Percentiles rank a stretch among this genome's conserved stretches.
Conservation (phyloP, 805 yeast genomes). For the Myxozyma vanderwaltii region DNA sequence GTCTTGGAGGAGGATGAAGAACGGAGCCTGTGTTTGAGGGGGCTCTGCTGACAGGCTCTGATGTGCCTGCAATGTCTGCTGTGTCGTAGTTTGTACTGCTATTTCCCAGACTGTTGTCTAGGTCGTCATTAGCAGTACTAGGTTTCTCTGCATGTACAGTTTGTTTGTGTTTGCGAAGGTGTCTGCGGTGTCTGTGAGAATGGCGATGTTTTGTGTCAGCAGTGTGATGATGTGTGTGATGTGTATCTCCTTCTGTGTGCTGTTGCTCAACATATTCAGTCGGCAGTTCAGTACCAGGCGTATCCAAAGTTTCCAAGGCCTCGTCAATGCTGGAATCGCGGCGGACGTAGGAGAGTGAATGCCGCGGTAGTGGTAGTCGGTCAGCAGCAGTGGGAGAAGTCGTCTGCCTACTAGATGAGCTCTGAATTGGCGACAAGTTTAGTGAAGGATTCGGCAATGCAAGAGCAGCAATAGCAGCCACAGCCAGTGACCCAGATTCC, state of each 20-base stretch:
- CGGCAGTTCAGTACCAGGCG: not conserved
- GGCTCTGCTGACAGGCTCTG: not conserved
- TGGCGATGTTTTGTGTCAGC: not conserved
- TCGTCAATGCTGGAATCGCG: slow-evolving; percentile 4
- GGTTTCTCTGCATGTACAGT: not conserved
- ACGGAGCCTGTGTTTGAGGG: slow-evolving; percentile 9
- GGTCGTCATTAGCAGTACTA: not conserved
- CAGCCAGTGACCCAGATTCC: not conserved
- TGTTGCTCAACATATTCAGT: too few species aligned
- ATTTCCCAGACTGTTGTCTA: not conserved
- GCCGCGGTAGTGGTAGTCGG: too few species aligned
- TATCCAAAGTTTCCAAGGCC: not conserved
- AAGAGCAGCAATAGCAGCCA: slow-evolving; percentile 2
- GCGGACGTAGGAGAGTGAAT: not conserved
- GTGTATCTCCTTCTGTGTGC: too few species aligned
- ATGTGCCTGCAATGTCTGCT: too few species aligned
- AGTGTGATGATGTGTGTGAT: too few species aligned
- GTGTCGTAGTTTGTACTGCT: too few species aligned
- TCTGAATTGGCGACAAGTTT: not conserved
- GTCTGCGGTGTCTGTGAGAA: not conserved
- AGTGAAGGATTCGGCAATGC: not conserved
- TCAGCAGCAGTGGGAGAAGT: too few species aligned
- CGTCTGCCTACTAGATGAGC: too few species aligned
- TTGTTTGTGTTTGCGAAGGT: not conserved
- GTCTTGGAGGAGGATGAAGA: not conserved